Conservation (phyloP, 2,329 filamentous ascomycete genomes). For the Phoma herbarum region DNA sequence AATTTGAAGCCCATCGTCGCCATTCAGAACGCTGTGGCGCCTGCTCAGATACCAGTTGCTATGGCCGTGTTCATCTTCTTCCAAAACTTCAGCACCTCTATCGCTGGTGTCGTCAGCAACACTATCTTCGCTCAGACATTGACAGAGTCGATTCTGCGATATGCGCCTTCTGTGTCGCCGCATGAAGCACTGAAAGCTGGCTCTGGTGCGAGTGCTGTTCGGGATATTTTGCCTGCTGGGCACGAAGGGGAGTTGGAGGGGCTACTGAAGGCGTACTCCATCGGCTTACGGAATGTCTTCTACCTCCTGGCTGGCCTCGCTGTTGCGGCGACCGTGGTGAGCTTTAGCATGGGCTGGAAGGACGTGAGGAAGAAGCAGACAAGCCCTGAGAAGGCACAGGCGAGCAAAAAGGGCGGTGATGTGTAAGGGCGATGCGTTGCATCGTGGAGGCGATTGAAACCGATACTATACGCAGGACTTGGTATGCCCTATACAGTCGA, state of each 20-base stretch:
- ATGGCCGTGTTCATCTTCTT: conserved; percentile 48
- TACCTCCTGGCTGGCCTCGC: conserved; percentile 32
- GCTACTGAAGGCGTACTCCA: conserved; percentile 35
- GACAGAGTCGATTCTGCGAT: conserved; percentile 19
- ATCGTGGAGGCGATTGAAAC: not conserved
- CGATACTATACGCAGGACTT: not conserved
- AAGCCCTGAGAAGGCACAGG: not conserved
- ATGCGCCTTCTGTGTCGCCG: conserved; percentile 37
- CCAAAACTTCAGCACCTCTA: conserved; percentile 48
- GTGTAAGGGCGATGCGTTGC: not conserved
- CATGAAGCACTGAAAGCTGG: conserved; percentile 36
- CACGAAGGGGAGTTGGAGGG: conserved; percentile 29
- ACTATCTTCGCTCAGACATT: conserved; percentile 41
- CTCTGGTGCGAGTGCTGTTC: conserved; percentile 34
- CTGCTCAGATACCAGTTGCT: conserved; percentile 40
- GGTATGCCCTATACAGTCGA: not conserved
- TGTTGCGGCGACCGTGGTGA: conserved; percentile 20
- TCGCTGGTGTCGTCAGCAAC: conserved; percentile 42
- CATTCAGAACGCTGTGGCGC: conserved; percentile 42
- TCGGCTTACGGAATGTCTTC: conserved; percentile 38
- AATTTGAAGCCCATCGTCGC: conserved; percentile 37
- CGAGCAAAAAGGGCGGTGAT: not conserved
- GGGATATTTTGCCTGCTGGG: conserved; percentile 27
- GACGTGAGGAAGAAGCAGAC: conserved; percentile 24
- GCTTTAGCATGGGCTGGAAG: conserved; percentile 37